Evolutionary conservation across 352 stramenopile species (phyloP).

Genomic region (Phytophthora cactorum): DNA sequence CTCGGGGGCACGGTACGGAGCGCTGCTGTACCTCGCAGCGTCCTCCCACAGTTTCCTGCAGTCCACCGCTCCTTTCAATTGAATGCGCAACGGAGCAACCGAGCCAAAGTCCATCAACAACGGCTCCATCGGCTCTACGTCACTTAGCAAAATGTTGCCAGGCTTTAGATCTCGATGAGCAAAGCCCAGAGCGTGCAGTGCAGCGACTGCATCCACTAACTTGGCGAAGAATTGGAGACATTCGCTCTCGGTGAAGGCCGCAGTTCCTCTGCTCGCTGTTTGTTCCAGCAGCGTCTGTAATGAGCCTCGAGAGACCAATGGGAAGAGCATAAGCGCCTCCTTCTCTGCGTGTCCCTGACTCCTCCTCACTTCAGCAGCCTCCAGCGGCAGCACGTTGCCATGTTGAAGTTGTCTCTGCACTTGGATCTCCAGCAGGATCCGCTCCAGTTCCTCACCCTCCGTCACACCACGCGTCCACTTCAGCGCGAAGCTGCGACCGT

Average conservation of each 20-base stretch:
- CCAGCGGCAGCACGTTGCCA: slow-evolving; percentile 55
- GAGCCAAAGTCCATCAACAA: slow-evolving; percentile 86
- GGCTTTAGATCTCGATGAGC: slow-evolving; percentile 86
- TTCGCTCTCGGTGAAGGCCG: slow-evolving; percentile 55
- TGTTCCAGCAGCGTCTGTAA: slow-evolving; percentile 63
- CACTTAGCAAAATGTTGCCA: slow-evolving; percentile 69
- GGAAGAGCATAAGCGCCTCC: slow-evolving; percentile 72
- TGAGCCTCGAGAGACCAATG: slow-evolving; percentile 55
- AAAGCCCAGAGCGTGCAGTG: slow-evolving; percentile 62
- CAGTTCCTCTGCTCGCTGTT: slow-evolving; percentile 15
- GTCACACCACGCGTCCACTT: slow-evolving; percentile 69
- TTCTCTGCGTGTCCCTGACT: slow-evolving; percentile 27
- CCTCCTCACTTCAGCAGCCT: slow-evolving; percentile 56
- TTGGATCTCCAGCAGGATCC: slow-evolving; percentile 73
- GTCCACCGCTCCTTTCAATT: slow-evolving; percentile 43
- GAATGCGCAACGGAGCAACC: slow-evolving; percentile 43
- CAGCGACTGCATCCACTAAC: slow-evolving; percentile 59
- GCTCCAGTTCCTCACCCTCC: slow-evolving; percentile 62
- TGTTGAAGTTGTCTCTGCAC: slow-evolving; percentile 69
- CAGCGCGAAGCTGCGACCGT: slow-evolving; percentile 50
- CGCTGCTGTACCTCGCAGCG: slow-evolving; percentile 83
- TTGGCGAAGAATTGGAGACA: slow-evolving; percentile 59
- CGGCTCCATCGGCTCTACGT: slow-evolving; percentile 43
- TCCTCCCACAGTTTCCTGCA: slow-evolving; percentile 78
- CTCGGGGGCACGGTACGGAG: slow-evolving; percentile 92